Base-by-base conservation (phyloP, 75 land plant genomes). In the Cupressus sempervirens region DNA sequence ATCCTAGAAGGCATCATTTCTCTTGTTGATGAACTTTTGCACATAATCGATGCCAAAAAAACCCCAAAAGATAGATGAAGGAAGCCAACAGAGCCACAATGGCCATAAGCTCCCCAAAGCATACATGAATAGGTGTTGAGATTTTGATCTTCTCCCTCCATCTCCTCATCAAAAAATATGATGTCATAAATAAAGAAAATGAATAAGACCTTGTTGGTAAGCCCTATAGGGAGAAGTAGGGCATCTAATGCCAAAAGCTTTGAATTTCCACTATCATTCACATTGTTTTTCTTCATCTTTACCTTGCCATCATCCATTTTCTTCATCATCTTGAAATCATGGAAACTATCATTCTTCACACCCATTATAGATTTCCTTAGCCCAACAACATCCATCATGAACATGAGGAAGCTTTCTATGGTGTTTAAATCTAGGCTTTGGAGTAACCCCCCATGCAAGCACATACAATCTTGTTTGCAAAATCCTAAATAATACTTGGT, bases 101-200 rank as follows among this genome's bases (percentile, higher is more conserved):
- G 83, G 93, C 92, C 43, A 86, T 82, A 38, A 94, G 88, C 89
- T 94, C 97, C 13, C 88, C 88, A 48, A 94, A 48, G 81, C 86
- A 84, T 75, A 94, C 86, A 85, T 94, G 96, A 40, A 97, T 89
- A 15, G 96, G 98, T 11, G 90, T 89, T 10, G 92, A 91, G 54
- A 83, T 88, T 53, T 93, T 88, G 90, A 91, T 93, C 92, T 97
- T 97, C 80, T 97, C 97, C 77, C 98, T 68, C 99, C 99, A 97
- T 32, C 94, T 87, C 34, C 89, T 84, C 91, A 96, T 89, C 50
- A 96, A 87, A 83, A 83, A 93, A 86, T 92, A 91, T n/a, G 89
- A 88, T 3, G 91, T 88, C 70, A 84, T 75, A 85, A 93, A 89
- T n/a, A 86, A 96, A 93, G 34, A 94, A 84, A 10, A 90, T 82